Evolutionary conservation across 257 asterid species (phyloP).

Genomic region (Fraxinus excelsior): DNA sequence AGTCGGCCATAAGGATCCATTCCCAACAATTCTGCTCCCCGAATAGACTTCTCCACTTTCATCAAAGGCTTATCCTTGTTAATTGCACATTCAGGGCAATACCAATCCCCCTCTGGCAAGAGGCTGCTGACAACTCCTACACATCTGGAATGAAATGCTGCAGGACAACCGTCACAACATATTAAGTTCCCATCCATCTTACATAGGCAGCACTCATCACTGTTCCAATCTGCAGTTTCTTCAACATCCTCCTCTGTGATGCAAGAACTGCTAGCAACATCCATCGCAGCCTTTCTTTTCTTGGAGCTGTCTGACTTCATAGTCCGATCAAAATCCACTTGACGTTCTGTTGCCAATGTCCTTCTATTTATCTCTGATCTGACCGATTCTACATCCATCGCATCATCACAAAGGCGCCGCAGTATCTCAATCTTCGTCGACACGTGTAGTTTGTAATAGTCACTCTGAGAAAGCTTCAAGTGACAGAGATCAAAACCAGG

Average conservation of each 20-base stretch:
- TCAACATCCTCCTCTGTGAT: constrained; percentile 59
- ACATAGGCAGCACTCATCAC: constrained; percentile 95
- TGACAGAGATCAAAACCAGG: constrained; percentile 61
- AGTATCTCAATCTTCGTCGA: constrained; percentile 77
- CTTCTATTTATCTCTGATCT: constrained; percentile 76
- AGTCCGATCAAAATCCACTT: constrained; percentile 50
- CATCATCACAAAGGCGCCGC: constrained; percentile 89
- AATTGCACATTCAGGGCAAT: constrained; percentile 90
- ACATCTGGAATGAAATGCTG: constrained; percentile 92
- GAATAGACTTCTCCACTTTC: constrained; percentile 59
- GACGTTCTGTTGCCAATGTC: constrained; percentile 53
- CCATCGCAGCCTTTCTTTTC: constrained; percentile 55
- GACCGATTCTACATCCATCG: constrained; percentile 69
- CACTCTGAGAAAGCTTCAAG: constrained; percentile 56
- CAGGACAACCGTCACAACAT: constrained; percentile 99
- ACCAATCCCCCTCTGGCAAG: constrained; percentile 99
- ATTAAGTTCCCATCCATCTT: constrained; percentile 92
- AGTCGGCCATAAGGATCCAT: constrained; percentile 76
- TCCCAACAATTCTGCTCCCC: constrained; percentile 84
- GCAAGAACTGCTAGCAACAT: constrained; percentile 61
- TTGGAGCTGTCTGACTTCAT: constrained; percentile 46
- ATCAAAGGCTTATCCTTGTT: constrained; percentile 65
- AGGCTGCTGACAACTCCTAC: constrained; percentile 79
- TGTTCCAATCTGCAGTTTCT: constrained; percentile 69
- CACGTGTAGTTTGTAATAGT: constrained; percentile 67